A percentile compares a stretch with the other conserved stretches of the same genome.
Conservation (phyloP, 2,329 filamentous ascomycete species). For the Decorospora gaudefroyi region DNA sequence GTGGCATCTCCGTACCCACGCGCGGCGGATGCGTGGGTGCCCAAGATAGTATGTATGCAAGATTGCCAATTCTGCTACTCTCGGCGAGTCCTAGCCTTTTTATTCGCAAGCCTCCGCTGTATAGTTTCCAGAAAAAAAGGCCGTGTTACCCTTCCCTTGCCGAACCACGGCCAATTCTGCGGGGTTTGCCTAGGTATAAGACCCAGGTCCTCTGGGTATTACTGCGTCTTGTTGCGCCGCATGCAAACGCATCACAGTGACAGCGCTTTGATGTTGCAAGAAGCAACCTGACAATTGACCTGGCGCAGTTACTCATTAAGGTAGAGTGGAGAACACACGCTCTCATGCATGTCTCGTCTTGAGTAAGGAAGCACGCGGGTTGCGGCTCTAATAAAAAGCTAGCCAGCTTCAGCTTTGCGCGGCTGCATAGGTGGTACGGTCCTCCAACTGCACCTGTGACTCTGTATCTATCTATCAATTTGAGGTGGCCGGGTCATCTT, state of each 20-base stretch:
- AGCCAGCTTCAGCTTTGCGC: constrained; percentile 18
- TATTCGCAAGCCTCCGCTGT: constrained; percentile 21
- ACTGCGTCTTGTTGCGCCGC: constrained; percentile 30
- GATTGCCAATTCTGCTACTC: constrained; percentile 30
- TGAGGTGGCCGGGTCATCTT: no score
- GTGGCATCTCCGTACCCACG: constrained; percentile 11
- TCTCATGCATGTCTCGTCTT: constrained; percentile 17
- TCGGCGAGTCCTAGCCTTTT: constrained; percentile 15
- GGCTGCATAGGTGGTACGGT: constrained; percentile 17
- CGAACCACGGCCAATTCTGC: constrained; percentile 35
- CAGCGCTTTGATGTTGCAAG: constrained; percentile 29
- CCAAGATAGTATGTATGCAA: constrained; percentile 22
- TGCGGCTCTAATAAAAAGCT: constrained; percentile 12
- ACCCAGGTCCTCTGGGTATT: constrained; percentile 24
- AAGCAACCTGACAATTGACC: constrained; percentile 23
- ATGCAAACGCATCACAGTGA: constrained; percentile 31
- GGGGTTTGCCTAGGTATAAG: constrained; percentile 38
- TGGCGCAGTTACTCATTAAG: constrained; percentile 28
- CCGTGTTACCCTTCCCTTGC: constrained; percentile 34
- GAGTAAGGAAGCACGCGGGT: constrained; percentile 27
- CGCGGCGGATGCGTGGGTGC: constrained; percentile 16
- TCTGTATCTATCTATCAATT: no score
- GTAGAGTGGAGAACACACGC: no score
- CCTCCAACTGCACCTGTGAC: constrained; percentile 1
- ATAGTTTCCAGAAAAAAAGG: constrained; percentile 30